Conservation (phyloP, 2,329 filamentous ascomycete genomes). For the Colletotrichum abscissum region DNA sequence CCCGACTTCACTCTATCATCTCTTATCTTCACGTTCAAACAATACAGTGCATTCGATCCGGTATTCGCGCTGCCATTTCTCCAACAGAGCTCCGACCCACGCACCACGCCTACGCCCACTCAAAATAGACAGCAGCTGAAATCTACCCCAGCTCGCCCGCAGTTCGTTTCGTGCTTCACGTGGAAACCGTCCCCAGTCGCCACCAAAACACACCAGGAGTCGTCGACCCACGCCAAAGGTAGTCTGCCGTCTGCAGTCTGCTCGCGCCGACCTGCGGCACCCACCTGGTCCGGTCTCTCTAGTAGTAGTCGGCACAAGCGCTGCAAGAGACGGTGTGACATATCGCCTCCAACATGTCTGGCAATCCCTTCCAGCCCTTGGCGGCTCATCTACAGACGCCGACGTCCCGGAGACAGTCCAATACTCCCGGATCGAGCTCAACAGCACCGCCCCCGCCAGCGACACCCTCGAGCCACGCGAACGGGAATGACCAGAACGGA, state of each 20-base stretch:
- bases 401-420: slow-evolving; percentile 21
- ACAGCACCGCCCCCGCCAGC: slow-evolving; percentile 25
- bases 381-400: slow-evolving; percentile 31
- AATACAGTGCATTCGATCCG: slow-evolving; percentile 5
- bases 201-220: slow-evolving; percentile 19
- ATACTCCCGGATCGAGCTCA: slow-evolving; percentile 32
- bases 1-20: not conserved
- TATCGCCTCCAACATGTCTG: slow-evolving; percentile 42
- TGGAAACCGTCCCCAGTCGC: slow-evolving; percentile 30
- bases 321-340: slow-evolving; percentile 20
- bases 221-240: slow-evolving; percentile 16
- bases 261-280: slow-evolving; percentile 25
- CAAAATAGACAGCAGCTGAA: slow-evolving; percentile 1
- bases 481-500: slow-evolving; percentile 30
- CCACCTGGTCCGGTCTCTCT: slow-evolving; percentile 3
- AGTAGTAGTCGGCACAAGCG: slow-evolving; percentile 12
- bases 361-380: slow-evolving; percentile 45
- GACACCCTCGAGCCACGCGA: slow-evolving; percentile 17
- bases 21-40: not conserved
- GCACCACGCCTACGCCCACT: slow-evolving; percentile 4
- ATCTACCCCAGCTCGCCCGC: slow-evolving; percentile 1
- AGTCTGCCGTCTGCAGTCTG: slow-evolving; percentile 9
- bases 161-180: slow-evolving; percentile 20
- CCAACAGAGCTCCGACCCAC: slow-evolving; percentile 12
- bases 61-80: slow-evolving; percentile 5